A percentile compares a stretch with the other conserved stretches of the same genome.
Conservation (phyloP, 2,329 filamentous ascomycete species). For the Ceratocystis alfenasii region DNA sequence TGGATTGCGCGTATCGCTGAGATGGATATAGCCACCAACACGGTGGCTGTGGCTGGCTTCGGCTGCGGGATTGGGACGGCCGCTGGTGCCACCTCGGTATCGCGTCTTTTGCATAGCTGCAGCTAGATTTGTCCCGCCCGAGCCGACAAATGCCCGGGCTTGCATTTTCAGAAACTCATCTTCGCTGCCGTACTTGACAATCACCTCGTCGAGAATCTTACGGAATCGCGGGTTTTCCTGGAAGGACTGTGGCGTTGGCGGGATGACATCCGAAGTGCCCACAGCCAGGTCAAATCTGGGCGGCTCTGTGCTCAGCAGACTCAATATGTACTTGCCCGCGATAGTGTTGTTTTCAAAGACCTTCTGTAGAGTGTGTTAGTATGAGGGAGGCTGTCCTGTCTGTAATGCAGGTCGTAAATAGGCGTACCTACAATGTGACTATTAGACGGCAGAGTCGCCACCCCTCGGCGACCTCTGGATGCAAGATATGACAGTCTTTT, state of each 20-base stretch:
- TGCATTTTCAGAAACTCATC: conserved; percentile 46
- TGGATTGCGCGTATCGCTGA: conserved; percentile 52
- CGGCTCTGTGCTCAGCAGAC: conserved; percentile 46
- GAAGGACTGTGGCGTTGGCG: conserved; percentile 50
- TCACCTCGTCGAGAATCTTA: conserved; percentile 45
- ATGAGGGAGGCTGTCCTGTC: neutral
- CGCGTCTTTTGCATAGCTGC: conserved; percentile 14
- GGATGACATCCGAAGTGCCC: conserved; percentile 46
- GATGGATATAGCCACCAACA: conserved; percentile 50
- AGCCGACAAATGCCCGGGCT: conserved; percentile 47
- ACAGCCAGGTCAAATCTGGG: conserved; percentile 45
- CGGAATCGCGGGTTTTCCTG: conserved; percentile 48
- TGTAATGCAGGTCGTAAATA: neutral
- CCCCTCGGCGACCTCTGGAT: conserved; percentile 20
- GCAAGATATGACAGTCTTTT: neutral
- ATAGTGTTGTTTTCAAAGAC: conserved; percentile 40
- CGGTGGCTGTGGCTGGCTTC: conserved; percentile 51
- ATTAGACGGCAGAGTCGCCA: conserved; percentile 41
- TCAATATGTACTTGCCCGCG: conserved; percentile 42
- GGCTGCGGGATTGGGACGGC: conserved; percentile 29
- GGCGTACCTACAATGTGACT: conserved; percentile 40
- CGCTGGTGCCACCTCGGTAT: neutral
- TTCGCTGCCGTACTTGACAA: conserved; percentile 42
- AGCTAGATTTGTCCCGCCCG: conserved; percentile 35
- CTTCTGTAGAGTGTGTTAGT: conserved; percentile 36